Evolutionary conservation across 345 rosid species (phyloP).

Genomic region (Clarkia xantiana): DNA sequence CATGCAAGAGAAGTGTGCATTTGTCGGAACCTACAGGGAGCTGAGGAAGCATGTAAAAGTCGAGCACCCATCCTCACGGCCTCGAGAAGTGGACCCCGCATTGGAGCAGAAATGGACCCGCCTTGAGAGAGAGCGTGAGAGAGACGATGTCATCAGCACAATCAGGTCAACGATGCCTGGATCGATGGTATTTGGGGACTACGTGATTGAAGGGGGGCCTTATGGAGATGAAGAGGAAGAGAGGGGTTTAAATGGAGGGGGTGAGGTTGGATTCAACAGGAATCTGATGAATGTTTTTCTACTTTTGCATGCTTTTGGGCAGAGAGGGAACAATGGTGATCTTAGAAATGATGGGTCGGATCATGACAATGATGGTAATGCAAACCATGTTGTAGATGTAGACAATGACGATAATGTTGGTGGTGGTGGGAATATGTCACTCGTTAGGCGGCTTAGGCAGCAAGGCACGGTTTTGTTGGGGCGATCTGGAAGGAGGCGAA

Average conservation of each 20-base stretch:
- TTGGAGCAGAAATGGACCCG: slow-evolving; percentile 79
- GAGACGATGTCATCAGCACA: slow-evolving; percentile 65
- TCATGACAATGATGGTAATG: slow-evolving; percentile 15
- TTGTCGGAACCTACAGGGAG: slow-evolving; percentile 66
- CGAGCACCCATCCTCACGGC: slow-evolving; percentile 68
- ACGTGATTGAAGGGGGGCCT: slow-evolving; percentile 56
- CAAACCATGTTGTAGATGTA: not conserved
- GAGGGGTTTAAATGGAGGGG: slow-evolving; percentile 9
- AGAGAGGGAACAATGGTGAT: slow-evolving; percentile 32
- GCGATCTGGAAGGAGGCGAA: slow-evolving; percentile 65
- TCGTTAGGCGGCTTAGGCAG: slow-evolving; percentile 54
- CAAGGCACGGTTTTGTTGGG: slow-evolving; percentile 50
- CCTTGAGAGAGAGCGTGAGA: slow-evolving; percentile 60
- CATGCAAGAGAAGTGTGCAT: slow-evolving; percentile 85
- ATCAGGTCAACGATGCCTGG: slow-evolving; percentile 85
- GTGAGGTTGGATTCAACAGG: slow-evolving; percentile 44
- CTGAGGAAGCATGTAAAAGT: slow-evolving; percentile 81
- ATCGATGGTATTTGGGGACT: slow-evolving; percentile 74
- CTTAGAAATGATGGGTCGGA: slow-evolving; percentile 8
- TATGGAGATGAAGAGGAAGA: slow-evolving; percentile 11
- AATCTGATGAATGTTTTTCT: slow-evolving; percentile 52
- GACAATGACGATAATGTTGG: not conserved
- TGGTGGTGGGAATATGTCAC: slow-evolving; percentile 26
- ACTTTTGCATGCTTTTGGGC: slow-evolving; percentile 64
- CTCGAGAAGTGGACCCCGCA: slow-evolving; percentile 67